These are phyloP conservation scores for Arthroderma sp. DNA, from an alignment of 2,329 filamentous ascomycete genomes.

Conservation along the genomic window DNA sequence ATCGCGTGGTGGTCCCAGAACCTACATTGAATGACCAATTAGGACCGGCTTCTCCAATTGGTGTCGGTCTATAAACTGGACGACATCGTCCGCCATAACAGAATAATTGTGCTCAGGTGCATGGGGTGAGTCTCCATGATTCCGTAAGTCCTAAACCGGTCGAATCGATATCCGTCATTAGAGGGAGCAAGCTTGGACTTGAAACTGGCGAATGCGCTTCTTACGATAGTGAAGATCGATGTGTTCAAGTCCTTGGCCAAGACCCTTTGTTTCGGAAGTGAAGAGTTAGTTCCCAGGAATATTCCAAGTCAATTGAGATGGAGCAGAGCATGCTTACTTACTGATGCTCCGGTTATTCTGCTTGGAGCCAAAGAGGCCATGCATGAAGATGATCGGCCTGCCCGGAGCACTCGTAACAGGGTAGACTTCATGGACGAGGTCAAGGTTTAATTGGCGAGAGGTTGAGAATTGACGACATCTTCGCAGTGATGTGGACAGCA, in stretches of 20 bases:
- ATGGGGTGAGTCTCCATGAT: slow-evolving; percentile 83
- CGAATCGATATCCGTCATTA: neutral
- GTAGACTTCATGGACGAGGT: slow-evolving; percentile 6
- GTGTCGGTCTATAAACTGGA: slow-evolving; percentile 57
- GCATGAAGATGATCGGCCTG: slow-evolving; percentile 62
- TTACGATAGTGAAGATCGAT: slow-evolving; percentile 63
- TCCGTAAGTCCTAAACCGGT: slow-evolving; percentile 58
- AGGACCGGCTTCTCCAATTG: slow-evolving; percentile 50
- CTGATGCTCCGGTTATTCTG: slow-evolving; percentile 81
- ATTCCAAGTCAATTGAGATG: neutral
- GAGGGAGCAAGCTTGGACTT: too few species aligned
- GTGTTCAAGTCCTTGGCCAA: slow-evolving; percentile 63
- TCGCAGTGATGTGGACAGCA: too few species aligned
- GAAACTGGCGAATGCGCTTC: slow-evolving; percentile 12
- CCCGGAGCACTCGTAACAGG: neutral
- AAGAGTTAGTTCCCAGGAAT: neutral
- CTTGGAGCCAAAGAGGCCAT: slow-evolving; percentile 84
- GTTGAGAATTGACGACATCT: neutral
- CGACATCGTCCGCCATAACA: slow-evolving; percentile 69
- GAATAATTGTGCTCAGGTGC: slow-evolving; percentile 57
- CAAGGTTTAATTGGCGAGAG: neutral
- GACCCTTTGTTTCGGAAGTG: slow-evolving; percentile 38
- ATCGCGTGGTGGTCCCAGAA: neutral
- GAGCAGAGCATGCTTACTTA: slow-evolving; percentile 49
- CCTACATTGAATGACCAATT: slow-evolving; percentile 79